phyloP scores from a whole-genome alignment of 805 yeast species.

The Starmerella tilneyi region DNA sequence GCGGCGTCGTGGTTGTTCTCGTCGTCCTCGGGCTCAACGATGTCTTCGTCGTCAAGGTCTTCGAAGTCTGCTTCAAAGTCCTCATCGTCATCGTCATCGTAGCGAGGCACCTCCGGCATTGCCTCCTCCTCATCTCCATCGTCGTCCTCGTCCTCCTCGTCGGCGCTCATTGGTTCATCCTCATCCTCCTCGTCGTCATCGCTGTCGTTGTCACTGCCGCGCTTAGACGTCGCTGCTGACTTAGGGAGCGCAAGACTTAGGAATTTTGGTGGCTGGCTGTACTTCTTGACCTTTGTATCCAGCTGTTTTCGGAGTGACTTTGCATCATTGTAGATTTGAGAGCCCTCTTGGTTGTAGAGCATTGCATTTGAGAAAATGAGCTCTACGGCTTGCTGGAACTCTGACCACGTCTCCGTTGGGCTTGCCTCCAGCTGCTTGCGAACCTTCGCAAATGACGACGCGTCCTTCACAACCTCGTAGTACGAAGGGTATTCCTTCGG shows the following conservation, averaged over 20 bases:
- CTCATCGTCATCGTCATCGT: constrained; percentile 27
- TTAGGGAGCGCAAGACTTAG: constrained; percentile 14
- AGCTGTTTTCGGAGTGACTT: constrained; percentile 46
- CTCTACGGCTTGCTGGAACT: constrained; percentile 48
- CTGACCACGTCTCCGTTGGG: constrained; percentile 45
- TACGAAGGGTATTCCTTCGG: constrained; percentile 69
- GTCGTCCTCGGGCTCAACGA: constrained; percentile 13
- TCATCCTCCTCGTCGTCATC: constrained; percentile 3
- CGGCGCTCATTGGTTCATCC: constrained; percentile 15
- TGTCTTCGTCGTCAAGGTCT: constrained; percentile 25
- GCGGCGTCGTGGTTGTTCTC: constrained; percentile 6
- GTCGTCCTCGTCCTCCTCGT: constrained; percentile 27
- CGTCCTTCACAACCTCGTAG: constrained; percentile 56
- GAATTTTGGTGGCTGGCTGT: constrained; percentile 20
- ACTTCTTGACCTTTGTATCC: constrained; percentile 24
- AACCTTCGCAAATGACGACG: constrained; percentile 61
- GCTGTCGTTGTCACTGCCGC: not conserved
- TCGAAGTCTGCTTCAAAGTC: constrained; percentile 26
- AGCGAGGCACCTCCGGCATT: constrained; percentile 21
- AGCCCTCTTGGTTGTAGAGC: constrained; percentile 61
- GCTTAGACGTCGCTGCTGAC: constrained; percentile 9
- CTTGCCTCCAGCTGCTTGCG: constrained; percentile 43
- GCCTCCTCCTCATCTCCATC: constrained; percentile 27
- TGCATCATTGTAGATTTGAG: constrained; percentile 66
- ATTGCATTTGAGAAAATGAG: constrained; percentile 72